These are phyloP conservation scores for Leccinum variicolor DNA, from an alignment of 768 basidiomycete genomes.

Conservation along the genomic window DNA sequence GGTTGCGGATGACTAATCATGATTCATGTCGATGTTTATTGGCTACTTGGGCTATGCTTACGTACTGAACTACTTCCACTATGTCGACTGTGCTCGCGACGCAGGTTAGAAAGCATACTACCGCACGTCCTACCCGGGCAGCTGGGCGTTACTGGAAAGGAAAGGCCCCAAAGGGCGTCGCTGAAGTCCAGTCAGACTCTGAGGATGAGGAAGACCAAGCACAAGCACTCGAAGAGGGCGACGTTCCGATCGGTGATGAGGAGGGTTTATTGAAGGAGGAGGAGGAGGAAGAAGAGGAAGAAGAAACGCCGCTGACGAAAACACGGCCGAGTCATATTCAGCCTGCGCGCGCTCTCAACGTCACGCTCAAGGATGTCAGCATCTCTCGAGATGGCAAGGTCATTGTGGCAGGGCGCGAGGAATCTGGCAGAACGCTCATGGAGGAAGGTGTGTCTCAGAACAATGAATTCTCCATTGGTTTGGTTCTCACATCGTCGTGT, in stretches of 20 bases:
- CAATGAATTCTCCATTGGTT: conserved; percentile 10
- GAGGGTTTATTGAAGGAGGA: conserved; percentile 41
- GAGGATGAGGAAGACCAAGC: conserved; percentile 56
- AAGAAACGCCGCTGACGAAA: conserved; percentile 40
- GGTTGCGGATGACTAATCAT: conserved; percentile 20
- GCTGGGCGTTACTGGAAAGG: conserved; percentile 90
- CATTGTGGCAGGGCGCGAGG: conserved; percentile 72
- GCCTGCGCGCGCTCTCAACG: conserved; percentile 57
- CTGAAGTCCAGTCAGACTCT: conserved; percentile 59
- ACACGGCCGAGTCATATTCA: conserved; percentile 35
- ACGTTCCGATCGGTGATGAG: conserved; percentile 58
- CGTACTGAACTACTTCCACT: neutral
- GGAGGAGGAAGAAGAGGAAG: conserved; percentile 47
- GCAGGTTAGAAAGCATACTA: conserved; percentile 61
- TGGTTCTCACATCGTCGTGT: conserved; percentile 1
- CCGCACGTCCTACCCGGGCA: conserved; percentile 74
- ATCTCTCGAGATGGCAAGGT: conserved; percentile 80
- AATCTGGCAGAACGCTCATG: conserved; percentile 68
- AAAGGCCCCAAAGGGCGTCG: conserved; percentile 76
- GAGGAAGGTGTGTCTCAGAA: conserved; percentile 44
- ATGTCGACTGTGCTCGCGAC: conserved; percentile 33
- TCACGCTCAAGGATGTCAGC: conserved; percentile 74
- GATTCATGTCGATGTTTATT: conserved; percentile 8
- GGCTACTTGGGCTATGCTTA: conserved; percentile 13
- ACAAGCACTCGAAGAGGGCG: conserved; percentile 44